phyloP scores from a whole-genome alignment of 2,329 filamentous ascomycete species.

The Fusarium subtropicale region DNA sequence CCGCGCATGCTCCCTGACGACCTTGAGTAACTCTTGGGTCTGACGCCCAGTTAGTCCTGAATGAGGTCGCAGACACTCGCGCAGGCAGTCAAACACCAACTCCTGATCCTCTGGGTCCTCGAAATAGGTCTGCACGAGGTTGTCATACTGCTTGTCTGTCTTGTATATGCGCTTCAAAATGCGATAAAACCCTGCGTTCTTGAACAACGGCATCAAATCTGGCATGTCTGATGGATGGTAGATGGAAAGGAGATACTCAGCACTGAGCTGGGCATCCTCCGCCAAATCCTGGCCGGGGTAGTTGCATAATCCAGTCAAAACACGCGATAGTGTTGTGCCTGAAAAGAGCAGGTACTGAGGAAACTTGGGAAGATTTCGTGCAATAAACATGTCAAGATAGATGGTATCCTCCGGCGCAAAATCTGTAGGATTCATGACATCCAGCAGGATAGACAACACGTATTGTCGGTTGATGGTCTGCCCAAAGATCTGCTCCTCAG shows the following conservation, averaged over 20 bases:
- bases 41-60: constrained; percentile 76
- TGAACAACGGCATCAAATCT: constrained; percentile 80
- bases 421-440: constrained; percentile 83
- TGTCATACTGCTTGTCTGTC: constrained; percentile 80
- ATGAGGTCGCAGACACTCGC: constrained; percentile 75
- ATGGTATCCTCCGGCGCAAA: constrained; percentile 87
- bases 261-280: constrained; percentile 96
- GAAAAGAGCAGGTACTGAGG: constrained; percentile 94
- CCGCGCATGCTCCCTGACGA: constrained; percentile 73
- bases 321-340: constrained; percentile 83
- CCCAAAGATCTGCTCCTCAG: constrained; percentile 74
- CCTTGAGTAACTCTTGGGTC: constrained; percentile 73
- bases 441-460: constrained; percentile 87
- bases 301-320: constrained; percentile 84
- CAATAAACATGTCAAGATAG: constrained; percentile 98
- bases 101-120: constrained; percentile 83
- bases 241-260: constrained; percentile 92
- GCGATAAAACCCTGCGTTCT: constrained; percentile 85
- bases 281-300: constrained; percentile 84
- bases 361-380: constrained; percentile 94
- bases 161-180: constrained; percentile 92
- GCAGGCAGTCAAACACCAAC: constrained; percentile 82
- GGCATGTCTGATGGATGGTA: constrained; percentile 89
- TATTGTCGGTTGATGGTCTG: constrained; percentile 90
- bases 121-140: constrained; percentile 83